Conservation (phyloP, 2,329 filamentous ascomycete species). For the Colletotrichum sp. region DNA sequence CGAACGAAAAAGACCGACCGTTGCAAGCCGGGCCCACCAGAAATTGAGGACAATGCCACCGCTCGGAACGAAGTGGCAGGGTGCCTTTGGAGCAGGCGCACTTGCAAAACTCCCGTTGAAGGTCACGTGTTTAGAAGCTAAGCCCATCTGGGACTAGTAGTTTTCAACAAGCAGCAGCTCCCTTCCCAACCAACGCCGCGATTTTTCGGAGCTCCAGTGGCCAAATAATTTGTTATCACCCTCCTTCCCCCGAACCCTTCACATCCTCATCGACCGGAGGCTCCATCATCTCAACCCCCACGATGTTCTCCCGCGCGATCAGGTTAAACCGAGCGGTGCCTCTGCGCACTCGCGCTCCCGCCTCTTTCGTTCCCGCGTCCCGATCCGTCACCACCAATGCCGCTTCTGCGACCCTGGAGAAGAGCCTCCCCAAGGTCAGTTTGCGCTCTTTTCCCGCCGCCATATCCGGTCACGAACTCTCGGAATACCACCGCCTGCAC, state of each 20-base stretch:
- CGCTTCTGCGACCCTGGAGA: constrained; percentile 87
- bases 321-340: constrained; percentile 66
- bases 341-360: constrained; percentile 54
- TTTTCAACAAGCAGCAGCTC: constrained; percentile 39
- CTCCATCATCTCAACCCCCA: constrained; percentile 28
- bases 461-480: not conserved
- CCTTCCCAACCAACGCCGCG: constrained; percentile 41
- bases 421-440: constrained; percentile 62
- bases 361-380: constrained; percentile 54
- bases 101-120: constrained; percentile 22
- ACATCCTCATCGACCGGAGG: constrained; percentile 36
- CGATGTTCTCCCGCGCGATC: constrained; percentile 76
- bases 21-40: constrained; percentile 13
- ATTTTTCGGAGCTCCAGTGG: constrained; percentile 47
- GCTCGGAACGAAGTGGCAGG: not conserved
- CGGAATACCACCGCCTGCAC: not conserved
- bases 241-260: constrained; percentile 29
- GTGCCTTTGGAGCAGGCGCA: not conserved
- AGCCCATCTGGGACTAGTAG: constrained; percentile 30
- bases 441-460: constrained; percentile 17
- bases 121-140: constrained; percentile 32
- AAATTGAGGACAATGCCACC: not conserved
- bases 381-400: constrained; percentile 94
- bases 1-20: not conserved
- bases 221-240: constrained; percentile 33